phyloP scores from a whole-genome alignment of 1,284 basidiomycete species.

The Xerocomus minutiporus region DNA sequence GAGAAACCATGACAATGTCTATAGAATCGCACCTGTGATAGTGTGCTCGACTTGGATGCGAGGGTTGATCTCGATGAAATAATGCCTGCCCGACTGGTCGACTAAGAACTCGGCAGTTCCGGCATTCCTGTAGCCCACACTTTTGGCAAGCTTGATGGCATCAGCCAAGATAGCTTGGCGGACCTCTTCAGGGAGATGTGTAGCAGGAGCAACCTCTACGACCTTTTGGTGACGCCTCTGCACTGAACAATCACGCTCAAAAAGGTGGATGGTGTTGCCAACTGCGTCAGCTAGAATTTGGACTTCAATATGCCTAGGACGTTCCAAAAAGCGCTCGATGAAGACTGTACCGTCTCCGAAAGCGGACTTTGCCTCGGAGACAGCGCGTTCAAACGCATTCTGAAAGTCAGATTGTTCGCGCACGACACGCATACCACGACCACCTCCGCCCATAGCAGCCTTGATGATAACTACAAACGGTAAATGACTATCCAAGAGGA shows the following conservation, averaged over 20 bases:
- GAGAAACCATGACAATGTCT: slow-evolving; percentile 1
- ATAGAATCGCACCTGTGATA: slow-evolving; percentile 70
- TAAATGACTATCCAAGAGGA: neutral
- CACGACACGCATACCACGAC: slow-evolving; percentile 98
- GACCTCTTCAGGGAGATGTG: slow-evolving; percentile 87
- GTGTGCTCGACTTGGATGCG: slow-evolving; percentile 99
- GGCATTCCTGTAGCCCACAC: slow-evolving; percentile 92
- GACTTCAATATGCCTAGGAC: slow-evolving; percentile 96
- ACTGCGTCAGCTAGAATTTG: slow-evolving; percentile 88
- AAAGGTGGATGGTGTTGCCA: slow-evolving; percentile 95
- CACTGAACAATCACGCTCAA: slow-evolving; percentile 98
- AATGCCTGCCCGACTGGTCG: slow-evolving; percentile 91
- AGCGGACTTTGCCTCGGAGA: slow-evolving; percentile 91
- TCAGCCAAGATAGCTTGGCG: slow-evolving; percentile 85
- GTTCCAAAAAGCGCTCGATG: slow-evolving; percentile 96
- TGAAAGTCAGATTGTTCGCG: slow-evolving; percentile 90
- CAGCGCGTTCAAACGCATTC: slow-evolving; percentile 87
- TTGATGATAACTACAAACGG: slow-evolving; percentile 80
- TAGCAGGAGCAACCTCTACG: slow-evolving; percentile 97
- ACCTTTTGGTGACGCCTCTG: slow-evolving; percentile 98
- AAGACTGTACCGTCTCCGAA: slow-evolving; percentile 99
- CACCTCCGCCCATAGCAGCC: slow-evolving; percentile 98
- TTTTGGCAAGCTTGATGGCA: slow-evolving; percentile 92
- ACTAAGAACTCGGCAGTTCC: slow-evolving; percentile 97
- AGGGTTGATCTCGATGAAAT: slow-evolving; percentile 98